Base-by-base conservation (phyloP, 805 yeast species). In the Wickerhamomyces strasburgensis region DNA sequence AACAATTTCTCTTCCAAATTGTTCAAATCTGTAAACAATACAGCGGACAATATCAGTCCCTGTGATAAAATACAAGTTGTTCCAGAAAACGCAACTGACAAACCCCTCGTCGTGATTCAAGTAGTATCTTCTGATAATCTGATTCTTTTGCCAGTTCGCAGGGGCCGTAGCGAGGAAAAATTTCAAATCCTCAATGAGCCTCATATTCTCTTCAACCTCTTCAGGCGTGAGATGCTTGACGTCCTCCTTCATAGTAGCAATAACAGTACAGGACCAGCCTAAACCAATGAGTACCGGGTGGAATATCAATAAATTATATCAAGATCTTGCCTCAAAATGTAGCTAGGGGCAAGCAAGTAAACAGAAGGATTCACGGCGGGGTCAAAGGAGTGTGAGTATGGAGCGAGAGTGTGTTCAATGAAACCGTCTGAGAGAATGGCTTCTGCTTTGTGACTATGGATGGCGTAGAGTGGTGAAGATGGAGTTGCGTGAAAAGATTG, bases 1-100 rank as follows among this genome's bases (percentile, higher is more conserved):
- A 14, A 74, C 59, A 17, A 93, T 78, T 42, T 75, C 75, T 44
- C 98, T 70, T 1, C 98, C 98, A 65, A 90, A 85, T 49, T 87
- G 88, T 49, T 81, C 82, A 64, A 90, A 84, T 48, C 90, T 78
- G 60, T 84, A 93, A 14, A 88, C 83, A 34, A 90, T 76, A 58
- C 96, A 86, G 40, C 96, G 77, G 32, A 93, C 96, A 40, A 90
- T 89, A 65, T 93, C 98, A 1, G 98, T 90, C 3, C 98, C 98
- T 0, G 98, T 90, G 33, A 90, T 75, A 61, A 84, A 89, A 57
- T 83, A 90, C 11, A 89, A 65, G 53, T 84, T 83, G 52, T 87
- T 84, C 97, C 98, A 90, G 49, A 73, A 81, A 1, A 93, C 87
- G 61, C 98, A 90, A 23, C 85, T 75, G n/a, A 87, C 87, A 48